A percentile compares a stretch with the other conserved stretches of the same genome.
Evolutionary conservation across 208 protist species (phyloP).

Genomic region (Zelonia costaricensis): DNA sequence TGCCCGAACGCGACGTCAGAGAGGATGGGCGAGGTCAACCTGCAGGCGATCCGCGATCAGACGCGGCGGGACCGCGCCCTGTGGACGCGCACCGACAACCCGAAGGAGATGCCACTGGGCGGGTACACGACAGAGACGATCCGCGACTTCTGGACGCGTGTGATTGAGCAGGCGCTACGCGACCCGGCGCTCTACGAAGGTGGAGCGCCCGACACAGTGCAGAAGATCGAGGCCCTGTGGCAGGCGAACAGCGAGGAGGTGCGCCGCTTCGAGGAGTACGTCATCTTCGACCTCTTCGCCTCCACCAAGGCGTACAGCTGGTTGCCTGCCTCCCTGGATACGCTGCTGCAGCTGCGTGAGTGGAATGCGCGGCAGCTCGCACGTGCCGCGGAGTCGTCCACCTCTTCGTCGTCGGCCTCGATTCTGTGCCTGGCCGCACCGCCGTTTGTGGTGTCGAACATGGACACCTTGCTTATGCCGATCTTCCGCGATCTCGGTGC

Average conservation of each 20-base stretch:
- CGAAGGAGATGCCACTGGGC: conserved; percentile 66
- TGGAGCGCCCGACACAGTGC: conserved; percentile 1
- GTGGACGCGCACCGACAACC: conserved; percentile 25
- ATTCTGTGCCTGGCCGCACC: conserved; percentile 28
- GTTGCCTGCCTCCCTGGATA: conserved; percentile 47
- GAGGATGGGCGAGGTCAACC: conserved; percentile 3
- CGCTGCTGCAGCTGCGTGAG: conserved; percentile 36
- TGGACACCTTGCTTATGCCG: conserved; percentile 29
- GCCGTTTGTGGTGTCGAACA: conserved; percentile 58
- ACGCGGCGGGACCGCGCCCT: conserved; percentile 9
- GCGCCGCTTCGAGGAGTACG: conserved; percentile 20
- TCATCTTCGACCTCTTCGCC: conserved; percentile 40
- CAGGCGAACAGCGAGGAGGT: not conserved
- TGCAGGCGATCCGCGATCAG: conserved; percentile 9
- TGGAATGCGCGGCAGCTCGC: conserved; percentile 33
- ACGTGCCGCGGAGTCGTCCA: not conserved
- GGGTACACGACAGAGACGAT: conserved; percentile 31
- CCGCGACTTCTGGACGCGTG: conserved; percentile 47
- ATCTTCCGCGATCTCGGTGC: conserved; percentile 43
- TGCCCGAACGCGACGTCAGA: conserved; percentile 14
- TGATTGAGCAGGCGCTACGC: conserved; percentile 30
- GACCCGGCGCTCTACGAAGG: conserved; percentile 15
- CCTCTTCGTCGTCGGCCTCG: not conserved
- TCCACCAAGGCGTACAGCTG: conserved; percentile 51
- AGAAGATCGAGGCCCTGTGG: conserved; percentile 9